Base-by-base conservation (phyloP, 345 rosid species). In the Eutrema heterophyllum region DNA sequence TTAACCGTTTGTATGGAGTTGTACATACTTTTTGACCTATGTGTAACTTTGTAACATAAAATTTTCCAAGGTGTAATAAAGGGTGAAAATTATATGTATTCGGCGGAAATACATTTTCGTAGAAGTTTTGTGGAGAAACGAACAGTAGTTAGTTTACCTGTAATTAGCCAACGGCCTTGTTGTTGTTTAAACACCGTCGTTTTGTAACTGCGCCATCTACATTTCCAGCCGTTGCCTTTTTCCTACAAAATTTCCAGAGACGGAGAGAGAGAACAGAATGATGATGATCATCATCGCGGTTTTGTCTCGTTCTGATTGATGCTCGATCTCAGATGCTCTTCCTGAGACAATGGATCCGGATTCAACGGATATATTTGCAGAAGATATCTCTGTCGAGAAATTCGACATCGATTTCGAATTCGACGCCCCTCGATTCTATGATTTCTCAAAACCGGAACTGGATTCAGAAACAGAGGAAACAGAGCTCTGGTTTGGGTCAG, bases 361-460 rank as follows among this genome's bases (percentile, higher is more conserved):
- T 43, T 55, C 49, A 72, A 80, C 39, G 33, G 76, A 73, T 26
- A 64, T 67, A 0, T 65, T 29, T 51, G 51, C 7, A 59, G 50
- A 57, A 50, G 68, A 58, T 65, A 1, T 15, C 26, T 65, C 55
- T 5, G 1, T 66, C 4, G 86, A 74, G 9, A 74, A 72, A 16
- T 79, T 79, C 70, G 88, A 83, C 35, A 48, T 80, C 13, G 87
- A 86, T 71, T 91, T 83, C 58, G 97, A 95, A 83, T 95, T 83
- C 44, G 97, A 91, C 27, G 97, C 97, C 1, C 86, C 93, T 46
- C 72, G 67, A 13, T 85, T 59, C 75, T 85, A 64, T 40, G 91
- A 94, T 80, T 94, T 94, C 78, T 56, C 70, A 50, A 66, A 70
- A n/a, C 79, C 51, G 1, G 93, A 91, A 71, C 80, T 78, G 4